A percentile compares a stretch with the other conserved stretches of the same genome.
phyloP scores from a whole-genome alignment of 805 yeast species.

The Lipomyces starkeyi region DNA sequence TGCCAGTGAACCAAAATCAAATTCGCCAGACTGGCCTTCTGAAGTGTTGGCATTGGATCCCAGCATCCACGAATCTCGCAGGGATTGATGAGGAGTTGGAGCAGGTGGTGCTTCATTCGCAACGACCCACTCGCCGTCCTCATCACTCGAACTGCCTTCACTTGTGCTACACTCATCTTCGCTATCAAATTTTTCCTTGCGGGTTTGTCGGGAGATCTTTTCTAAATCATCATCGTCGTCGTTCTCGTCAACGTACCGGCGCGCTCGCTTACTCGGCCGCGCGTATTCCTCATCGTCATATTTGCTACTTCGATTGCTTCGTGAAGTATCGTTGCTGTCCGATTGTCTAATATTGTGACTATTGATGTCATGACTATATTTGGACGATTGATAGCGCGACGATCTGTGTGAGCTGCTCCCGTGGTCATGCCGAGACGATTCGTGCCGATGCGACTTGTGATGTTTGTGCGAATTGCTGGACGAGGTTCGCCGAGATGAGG shows the following conservation, averaged over 20 bases:
- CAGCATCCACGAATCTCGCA: slow-evolving; percentile 33
- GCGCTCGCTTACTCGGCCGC: slow-evolving; percentile 3
- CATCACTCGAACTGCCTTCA: not conserved
- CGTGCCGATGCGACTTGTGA: slow-evolving; percentile 8
- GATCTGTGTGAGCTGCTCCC: not conserved
- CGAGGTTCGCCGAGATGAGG: not conserved
- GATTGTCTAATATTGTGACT: not conserved
- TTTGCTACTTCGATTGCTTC: not conserved
- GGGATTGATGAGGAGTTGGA: not conserved
- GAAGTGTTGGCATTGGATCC: not conserved
- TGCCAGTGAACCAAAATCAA: slow-evolving; percentile 43
- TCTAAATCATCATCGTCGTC: slow-evolving; percentile 13
- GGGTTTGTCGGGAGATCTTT: slow-evolving; percentile 7
- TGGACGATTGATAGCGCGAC: not conserved
- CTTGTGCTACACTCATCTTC: not conserved
- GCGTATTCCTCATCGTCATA: slow-evolving; percentile 5
- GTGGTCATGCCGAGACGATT: slow-evolving; percentile 6
- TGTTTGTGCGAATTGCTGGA: not conserved
- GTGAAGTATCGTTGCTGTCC: not conserved
- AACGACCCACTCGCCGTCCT: slow-evolving; percentile 25
- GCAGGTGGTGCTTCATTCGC: not conserved
- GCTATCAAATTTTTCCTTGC: not conserved
- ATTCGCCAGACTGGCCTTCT: not conserved
- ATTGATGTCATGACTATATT: not conserved
- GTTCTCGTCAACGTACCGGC: slow-evolving; percentile 1